Conservation (phyloP, 441 rosid species). For the Populus trichocarpa region DNA sequence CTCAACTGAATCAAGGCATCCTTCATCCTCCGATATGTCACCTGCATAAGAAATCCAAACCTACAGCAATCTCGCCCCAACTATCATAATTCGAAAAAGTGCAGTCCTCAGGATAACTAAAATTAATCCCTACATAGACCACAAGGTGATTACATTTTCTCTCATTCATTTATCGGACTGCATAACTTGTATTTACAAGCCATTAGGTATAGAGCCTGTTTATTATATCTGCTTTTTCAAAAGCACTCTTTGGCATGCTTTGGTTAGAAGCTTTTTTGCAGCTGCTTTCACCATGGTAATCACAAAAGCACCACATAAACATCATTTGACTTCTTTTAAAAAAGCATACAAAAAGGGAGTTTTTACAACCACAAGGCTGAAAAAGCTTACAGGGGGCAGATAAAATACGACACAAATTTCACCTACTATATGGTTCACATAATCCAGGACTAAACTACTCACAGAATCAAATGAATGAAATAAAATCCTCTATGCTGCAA, state of each 20-base stretch:
- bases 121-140: conserved; percentile 7
- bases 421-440: not conserved
- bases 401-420: not conserved
- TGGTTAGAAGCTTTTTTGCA: not conserved
- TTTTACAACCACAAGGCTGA: not conserved
- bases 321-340: too few species aligned
- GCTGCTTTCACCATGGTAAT: not conserved
- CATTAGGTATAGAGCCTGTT: not conserved
- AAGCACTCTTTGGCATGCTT: not conserved
- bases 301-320: not conserved
- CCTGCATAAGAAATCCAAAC: conserved; percentile 36
- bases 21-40: conserved; percentile 92
- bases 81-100: not conserved
- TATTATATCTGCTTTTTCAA: not conserved
- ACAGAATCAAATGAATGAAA: not conserved
- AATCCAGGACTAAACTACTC: not conserved
- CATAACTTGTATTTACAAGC: not conserved
- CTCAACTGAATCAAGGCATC: conserved; percentile 82
- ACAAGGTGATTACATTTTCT: not conserved
- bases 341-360: not conserved
- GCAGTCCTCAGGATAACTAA: not conserved
- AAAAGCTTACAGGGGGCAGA: not conserved
- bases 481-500: not conserved
- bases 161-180: not conserved
- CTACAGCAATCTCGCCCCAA: not conserved